A percentile compares a stretch with the other conserved stretches of the same genome.
phyloP scores from a whole-genome alignment of 2,329 filamentous ascomycete genomes.

The Aspergillus sp. region DNA sequence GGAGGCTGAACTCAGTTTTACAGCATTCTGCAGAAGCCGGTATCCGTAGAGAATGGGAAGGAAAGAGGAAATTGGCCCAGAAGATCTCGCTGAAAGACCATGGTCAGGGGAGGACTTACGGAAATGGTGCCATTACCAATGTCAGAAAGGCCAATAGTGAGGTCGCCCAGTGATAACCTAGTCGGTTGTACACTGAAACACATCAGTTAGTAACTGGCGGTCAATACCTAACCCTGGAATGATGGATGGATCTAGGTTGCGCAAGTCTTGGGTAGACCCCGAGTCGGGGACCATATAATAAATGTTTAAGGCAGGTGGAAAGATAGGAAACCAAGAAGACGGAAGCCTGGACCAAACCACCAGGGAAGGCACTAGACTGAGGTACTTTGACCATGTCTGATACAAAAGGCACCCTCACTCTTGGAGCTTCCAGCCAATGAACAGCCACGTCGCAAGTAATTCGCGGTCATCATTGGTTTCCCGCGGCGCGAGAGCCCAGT shows the following conservation, averaged over 20 bases:
- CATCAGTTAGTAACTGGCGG: conserved; percentile 23
- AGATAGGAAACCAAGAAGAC: background rate
- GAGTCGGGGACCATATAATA: conserved; percentile 7
- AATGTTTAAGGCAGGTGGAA: background rate
- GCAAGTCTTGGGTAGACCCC: conserved; percentile 7
- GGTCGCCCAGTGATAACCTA: conserved; percentile 49
- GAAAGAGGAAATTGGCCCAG: conserved; percentile 1
- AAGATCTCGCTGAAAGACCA: background rate
- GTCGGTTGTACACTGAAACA: conserved; percentile 45
- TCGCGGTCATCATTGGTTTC: too few species aligned
- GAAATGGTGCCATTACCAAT: conserved; percentile 46
- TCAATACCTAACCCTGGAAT: conserved; percentile 4
- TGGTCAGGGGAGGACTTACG: conserved; percentile 34
- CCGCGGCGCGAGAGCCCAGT: too few species aligned
- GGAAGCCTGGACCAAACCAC: too few species aligned
- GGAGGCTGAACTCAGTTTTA: conserved; percentile 3
- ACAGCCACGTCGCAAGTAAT: too few species aligned
- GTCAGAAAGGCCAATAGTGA: conserved; percentile 45
- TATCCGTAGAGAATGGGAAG: conserved; percentile 1
- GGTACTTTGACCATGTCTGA: too few species aligned
- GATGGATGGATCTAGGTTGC: background rate
- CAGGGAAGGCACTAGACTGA: too few species aligned
- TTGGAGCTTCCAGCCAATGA: too few species aligned
- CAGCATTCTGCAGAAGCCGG: conserved; percentile 5
- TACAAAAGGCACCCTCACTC: too few species aligned